A percentile compares a stretch with the other conserved stretches of the same genome.
phyloP scores from a whole-genome alignment of 2,329 filamentous ascomycete species.

The Pseudocercospora cruenta region DNA sequence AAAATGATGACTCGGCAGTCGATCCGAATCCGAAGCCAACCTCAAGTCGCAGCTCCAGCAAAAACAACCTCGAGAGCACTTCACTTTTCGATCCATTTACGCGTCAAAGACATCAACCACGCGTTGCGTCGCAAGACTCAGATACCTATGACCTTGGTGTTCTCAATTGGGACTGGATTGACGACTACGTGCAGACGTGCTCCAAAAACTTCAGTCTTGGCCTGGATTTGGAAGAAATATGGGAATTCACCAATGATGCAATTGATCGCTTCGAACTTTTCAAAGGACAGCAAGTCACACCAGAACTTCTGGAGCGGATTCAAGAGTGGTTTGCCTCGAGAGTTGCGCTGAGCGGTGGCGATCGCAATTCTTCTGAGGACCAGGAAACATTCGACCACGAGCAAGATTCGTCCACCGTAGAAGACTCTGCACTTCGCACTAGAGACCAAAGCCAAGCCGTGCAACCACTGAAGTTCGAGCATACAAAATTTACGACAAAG shows the following conservation, averaged over 20 bases:
- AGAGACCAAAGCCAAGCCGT: background rate
- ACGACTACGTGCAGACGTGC: background rate
- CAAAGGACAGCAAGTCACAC: background rate
- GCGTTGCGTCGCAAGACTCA: background rate
- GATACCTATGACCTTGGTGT: background rate
- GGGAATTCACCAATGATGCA: background rate
- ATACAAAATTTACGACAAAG: background rate
- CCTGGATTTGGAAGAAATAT: background rate
- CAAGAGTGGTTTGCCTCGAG: conserved; percentile 11
- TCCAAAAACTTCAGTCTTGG: background rate
- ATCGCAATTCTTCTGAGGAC: background rate
- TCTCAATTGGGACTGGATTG: background rate
- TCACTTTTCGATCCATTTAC: background rate
- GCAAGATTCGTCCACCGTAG: background rate
- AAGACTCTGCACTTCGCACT: background rate
- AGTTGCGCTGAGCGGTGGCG: background rate
- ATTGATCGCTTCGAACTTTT: background rate
- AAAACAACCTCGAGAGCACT: background rate
- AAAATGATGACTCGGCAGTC: background rate
- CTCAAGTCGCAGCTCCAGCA: background rate
- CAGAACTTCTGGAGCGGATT: background rate
- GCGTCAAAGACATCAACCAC: background rate
- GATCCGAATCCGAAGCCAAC: background rate
- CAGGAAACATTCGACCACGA: background rate
- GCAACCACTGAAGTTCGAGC: background rate